These are phyloP conservation scores for Cyberlindnera euphorbiiphila DNA, from an alignment of 805 yeast genomes.

Conservation along the genomic window DNA sequence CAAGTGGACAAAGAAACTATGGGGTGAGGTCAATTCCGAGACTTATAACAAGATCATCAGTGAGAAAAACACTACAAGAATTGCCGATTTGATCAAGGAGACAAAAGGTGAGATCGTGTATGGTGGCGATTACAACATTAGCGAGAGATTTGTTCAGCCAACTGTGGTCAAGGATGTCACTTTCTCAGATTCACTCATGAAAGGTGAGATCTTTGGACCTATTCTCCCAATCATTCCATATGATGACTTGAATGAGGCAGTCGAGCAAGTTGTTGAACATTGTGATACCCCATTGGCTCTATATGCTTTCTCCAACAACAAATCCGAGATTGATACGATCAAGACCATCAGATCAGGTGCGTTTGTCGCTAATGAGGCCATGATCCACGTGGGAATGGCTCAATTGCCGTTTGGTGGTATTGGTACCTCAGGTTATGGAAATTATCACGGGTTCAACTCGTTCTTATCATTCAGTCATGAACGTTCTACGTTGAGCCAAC, in stretches of 20 bases:
- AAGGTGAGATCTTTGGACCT: slow-evolving; percentile 81
- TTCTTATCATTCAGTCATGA: slow-evolving; percentile 70
- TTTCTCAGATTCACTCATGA: slow-evolving; percentile 70
- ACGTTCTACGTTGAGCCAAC: slow-evolving; percentile 62
- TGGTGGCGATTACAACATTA: slow-evolving; percentile 35
- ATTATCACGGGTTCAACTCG: slow-evolving; percentile 73
- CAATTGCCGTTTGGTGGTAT: slow-evolving; percentile 89
- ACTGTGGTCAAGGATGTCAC: slow-evolving; percentile 62
- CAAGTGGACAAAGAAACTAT: slow-evolving; percentile 43
- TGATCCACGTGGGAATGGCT: slow-evolving; percentile 64
- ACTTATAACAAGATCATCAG: slow-evolving; percentile 56
- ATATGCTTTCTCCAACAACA: slow-evolving; percentile 57
- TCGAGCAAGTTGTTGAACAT: slow-evolving; percentile 38
- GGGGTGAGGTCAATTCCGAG: slow-evolving; percentile 34
- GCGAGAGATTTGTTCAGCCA: slow-evolving; percentile 59
- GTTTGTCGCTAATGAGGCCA: slow-evolving; percentile 59
- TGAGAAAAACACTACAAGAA: slow-evolving; percentile 46
- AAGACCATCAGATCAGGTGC: slow-evolving; percentile 50
- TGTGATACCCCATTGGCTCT: slow-evolving; percentile 81
- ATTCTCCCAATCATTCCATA: slow-evolving; percentile 69
- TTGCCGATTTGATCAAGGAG: slow-evolving; percentile 38
- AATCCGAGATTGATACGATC: slow-evolving; percentile 46
- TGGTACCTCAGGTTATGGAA: slow-evolving; percentile 79
- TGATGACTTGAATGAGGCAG: slow-evolving; percentile 38
- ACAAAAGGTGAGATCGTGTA: slow-evolving; percentile 44